Percentiles rank a stretch among this genome's conserved stretches.
phyloP scores from a whole-genome alignment of 148 eudicot genomes.

The Selenicereus undatus region DNA sequence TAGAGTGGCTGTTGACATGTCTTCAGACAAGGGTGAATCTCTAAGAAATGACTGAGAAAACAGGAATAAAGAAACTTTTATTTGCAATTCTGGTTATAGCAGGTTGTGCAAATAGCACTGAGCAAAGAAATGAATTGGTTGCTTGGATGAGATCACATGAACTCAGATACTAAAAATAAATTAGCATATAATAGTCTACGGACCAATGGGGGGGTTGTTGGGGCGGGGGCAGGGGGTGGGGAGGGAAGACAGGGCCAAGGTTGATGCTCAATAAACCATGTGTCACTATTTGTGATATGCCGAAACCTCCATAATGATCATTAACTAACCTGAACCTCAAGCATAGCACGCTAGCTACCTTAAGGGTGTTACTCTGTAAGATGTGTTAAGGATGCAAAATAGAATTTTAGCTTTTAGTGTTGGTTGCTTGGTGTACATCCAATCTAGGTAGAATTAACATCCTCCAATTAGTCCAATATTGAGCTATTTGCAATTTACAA shows the following conservation, averaged over 20 bases:
- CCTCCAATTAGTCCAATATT: no score
- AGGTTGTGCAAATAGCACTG: not conserved
- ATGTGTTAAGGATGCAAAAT: no score
- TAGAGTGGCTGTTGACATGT: constrained; percentile 68
- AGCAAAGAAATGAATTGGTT: not conserved
- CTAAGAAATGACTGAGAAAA: constrained; percentile 65
- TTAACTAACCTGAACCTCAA: not conserved
- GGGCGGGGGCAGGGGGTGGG: not conserved
- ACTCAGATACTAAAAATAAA: no score
- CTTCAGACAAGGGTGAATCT: constrained; percentile 72
- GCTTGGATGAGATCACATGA: not conserved
- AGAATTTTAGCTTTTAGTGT: no score
- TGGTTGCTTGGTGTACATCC: no score
- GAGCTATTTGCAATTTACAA: no score
- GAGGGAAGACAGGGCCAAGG: not conserved
- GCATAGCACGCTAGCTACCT: not conserved
- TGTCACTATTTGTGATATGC: not conserved
- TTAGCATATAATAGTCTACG: not conserved
- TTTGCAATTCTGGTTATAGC: not conserved
- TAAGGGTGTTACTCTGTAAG: no score
- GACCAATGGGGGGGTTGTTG: no score
- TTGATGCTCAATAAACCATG: not conserved
- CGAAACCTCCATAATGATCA: not conserved
- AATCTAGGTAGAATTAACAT: no score
- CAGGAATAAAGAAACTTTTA: not conserved